phyloP scores from a whole-genome alignment of 352 stramenopile species.

The Globisporangium uncinulatum region DNA sequence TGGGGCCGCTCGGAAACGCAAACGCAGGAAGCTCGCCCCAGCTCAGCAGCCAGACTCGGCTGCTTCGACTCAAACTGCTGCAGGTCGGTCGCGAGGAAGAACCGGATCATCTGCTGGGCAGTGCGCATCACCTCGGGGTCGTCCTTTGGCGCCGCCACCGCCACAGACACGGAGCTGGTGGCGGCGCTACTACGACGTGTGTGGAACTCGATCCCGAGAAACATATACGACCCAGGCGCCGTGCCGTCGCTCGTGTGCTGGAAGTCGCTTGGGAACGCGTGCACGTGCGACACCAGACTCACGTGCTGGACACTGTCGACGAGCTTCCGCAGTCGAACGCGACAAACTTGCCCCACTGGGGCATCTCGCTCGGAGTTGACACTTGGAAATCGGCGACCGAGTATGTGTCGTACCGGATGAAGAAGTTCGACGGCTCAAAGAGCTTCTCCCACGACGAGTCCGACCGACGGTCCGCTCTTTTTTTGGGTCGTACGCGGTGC shows the following conservation, averaged over 20 bases:
- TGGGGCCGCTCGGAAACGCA: constrained; percentile 54
- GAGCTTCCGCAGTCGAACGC: constrained; percentile 73
- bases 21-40: constrained; percentile 71
- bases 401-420: constrained; percentile 80
- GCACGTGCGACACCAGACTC: constrained; percentile 43
- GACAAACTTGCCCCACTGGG: constrained; percentile 80
- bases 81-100: constrained; percentile 79
- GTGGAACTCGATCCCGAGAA: constrained; percentile 79
- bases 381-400: constrained; percentile 66
- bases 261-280: constrained; percentile 70
- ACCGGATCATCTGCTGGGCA: constrained; percentile 71
- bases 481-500: too few species aligned
- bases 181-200: constrained; percentile 22
- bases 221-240: constrained; percentile 63
- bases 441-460: constrained; percentile 72
- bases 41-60: constrained; percentile 53
- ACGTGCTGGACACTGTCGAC: constrained; percentile 74
- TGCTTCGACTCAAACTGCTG: constrained; percentile 78
- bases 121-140: constrained; percentile 69
- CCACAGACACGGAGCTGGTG: neutral
- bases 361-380: constrained; percentile 52
- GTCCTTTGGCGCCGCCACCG: constrained; percentile 31
- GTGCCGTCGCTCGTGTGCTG: constrained; percentile 31
- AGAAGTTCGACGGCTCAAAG: constrained; percentile 78
- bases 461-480: too few species aligned